Percentiles rank a stretch among this genome's conserved stretches.
Conservation (phyloP, 306 rosid genomes). For the Cajanus cajan region DNA sequence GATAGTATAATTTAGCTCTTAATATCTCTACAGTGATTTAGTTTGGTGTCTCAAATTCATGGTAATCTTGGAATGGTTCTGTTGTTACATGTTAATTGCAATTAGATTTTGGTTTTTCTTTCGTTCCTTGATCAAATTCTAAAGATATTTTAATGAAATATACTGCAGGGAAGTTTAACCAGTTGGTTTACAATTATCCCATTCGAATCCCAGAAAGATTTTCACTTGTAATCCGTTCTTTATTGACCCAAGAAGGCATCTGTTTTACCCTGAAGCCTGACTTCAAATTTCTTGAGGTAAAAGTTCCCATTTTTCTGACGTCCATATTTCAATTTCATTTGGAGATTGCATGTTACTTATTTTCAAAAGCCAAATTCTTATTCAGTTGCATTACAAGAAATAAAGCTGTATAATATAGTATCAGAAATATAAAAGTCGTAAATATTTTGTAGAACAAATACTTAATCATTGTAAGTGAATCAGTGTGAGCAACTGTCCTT, state of each 20-base stretch:
- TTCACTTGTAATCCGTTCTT: constrained; percentile 93
- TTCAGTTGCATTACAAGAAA: constrained; percentile 7
- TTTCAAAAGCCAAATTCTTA: background rate
- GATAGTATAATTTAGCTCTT: background rate
- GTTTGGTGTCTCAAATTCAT: constrained; percentile 9
- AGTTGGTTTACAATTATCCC: constrained; percentile 96
- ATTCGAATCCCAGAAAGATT: constrained; percentile 98
- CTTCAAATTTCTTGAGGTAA: constrained; percentile 98
- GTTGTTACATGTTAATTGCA: background rate
- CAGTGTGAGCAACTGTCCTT: background rate
- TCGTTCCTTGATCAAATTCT: background rate
- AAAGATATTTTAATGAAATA: constrained; percentile 9
- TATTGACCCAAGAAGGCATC: constrained; percentile 98
- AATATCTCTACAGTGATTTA: background rate
- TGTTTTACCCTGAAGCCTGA: constrained; percentile 89
- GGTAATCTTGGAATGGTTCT: background rate
- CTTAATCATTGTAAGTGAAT: constrained; percentile 13
- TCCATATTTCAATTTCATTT: constrained; percentile 26
- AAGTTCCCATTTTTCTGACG: constrained; percentile 23
- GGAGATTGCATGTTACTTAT: constrained; percentile 16
- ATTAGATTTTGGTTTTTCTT: background rate
- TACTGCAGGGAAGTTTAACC: constrained; percentile 89
- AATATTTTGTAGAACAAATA: constrained; percentile 9
- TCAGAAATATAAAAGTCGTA: background rate
- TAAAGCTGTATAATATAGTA: constrained; percentile 15